A percentile compares a stretch with the other conserved stretches of the same genome.
Evolutionary conservation across 352 stramenopile species (phyloP).

Genomic region (Pythium aquatile): DNA sequence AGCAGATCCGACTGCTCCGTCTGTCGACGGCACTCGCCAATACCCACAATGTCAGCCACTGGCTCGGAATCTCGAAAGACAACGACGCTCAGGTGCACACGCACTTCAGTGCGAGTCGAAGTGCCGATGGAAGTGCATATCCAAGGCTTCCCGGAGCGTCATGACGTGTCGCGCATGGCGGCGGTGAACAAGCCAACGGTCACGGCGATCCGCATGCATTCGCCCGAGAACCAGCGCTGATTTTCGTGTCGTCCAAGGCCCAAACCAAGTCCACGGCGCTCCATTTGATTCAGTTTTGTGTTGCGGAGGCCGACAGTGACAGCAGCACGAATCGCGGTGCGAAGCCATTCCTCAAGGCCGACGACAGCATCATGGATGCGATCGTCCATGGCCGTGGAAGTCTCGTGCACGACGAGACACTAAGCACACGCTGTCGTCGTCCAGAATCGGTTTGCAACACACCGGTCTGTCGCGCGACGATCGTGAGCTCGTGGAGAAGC

Average conservation of each 20-base stretch:
- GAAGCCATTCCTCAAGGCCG: slow-evolving; percentile 93
- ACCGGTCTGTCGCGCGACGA: slow-evolving; percentile 88
- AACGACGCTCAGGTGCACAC: slow-evolving; percentile 87
- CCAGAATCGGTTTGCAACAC: slow-evolving; percentile 98
- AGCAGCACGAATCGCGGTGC: slow-evolving; percentile 80
- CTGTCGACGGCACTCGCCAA: slow-evolving; percentile 97
- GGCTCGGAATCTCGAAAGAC: slow-evolving; percentile 92
- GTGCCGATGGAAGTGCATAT: slow-evolving; percentile 97
- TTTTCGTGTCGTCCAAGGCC: slow-evolving; percentile 98
- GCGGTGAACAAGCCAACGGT: slow-evolving; percentile 99
- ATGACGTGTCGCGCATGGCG: slow-evolving; percentile 97
- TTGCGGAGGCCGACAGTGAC: slow-evolving; percentile 56
- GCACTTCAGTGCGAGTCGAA: slow-evolving; percentile 92
- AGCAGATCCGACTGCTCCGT: slow-evolving; percentile 90
- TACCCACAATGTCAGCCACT: slow-evolving; percentile 93
- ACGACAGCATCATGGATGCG: slow-evolving; percentile 87
- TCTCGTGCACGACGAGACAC: slow-evolving; percentile 85
- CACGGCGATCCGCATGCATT: slow-evolving; percentile 95
- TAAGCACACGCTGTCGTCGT: slow-evolving; percentile 97
- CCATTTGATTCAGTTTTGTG: slow-evolving; percentile 95
- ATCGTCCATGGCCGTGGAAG: slow-evolving; percentile 62
- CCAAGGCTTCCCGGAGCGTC: slow-evolving; percentile 94
- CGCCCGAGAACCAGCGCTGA: slow-evolving; percentile 92
- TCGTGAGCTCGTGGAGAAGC: slow-evolving; percentile 94
- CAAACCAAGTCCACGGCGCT: slow-evolving; percentile 97